Base-by-base conservation (phyloP, 2,329 filamentous ascomycete species). In the Aspergillus arachidicola region DNA sequence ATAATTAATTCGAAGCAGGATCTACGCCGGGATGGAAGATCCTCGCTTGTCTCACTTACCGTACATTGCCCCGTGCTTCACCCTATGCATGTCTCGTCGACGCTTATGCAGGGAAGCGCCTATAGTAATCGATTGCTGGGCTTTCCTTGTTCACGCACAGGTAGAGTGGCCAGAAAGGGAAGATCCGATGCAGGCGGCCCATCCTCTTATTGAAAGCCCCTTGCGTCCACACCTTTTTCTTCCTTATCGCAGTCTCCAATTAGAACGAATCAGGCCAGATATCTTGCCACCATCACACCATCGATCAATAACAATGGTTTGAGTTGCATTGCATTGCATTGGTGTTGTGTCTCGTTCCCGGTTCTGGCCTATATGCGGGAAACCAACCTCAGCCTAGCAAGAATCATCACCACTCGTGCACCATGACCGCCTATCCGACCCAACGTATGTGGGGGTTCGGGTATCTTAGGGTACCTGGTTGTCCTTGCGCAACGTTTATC, bases 241-340 rank as follows among this genome's bases (percentile, higher is more conserved):
- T 43, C 26, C 50, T 51, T 34, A 51, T 51, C 48, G 6, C 48
- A 43, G 30, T 51, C 41, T 57, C 65, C 64, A 68, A 64, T 69
- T 38, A 57, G 34, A 53, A 38, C 32, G 55, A 19, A 32, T 50
- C 46, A 30, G 53, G 32, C 30, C 57, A 46, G 41, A 34, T 23
- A 51, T 46, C 23, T 64, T 58, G 53, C 63, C 57, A 59, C 63
- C 58, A 62, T 64, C 43, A 26, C 34, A 57, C 51, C 60, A 63
- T 60, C 51, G 57, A 64, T 66, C 57, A 66, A 69, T 66, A 64
- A 64, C 48, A n/a, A 62, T 57, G 59, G 64, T 62, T 68, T 66
- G 61, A 66, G 69, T 71, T 71, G 61, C 69, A 71, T 70, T 69
- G 66, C 69, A 69, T 69, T 66, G 61, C 68, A 68, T 66, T 64